Conservation (phyloP, 2,329 filamentous ascomycete genomes). For the Penicillium palitans region DNA sequence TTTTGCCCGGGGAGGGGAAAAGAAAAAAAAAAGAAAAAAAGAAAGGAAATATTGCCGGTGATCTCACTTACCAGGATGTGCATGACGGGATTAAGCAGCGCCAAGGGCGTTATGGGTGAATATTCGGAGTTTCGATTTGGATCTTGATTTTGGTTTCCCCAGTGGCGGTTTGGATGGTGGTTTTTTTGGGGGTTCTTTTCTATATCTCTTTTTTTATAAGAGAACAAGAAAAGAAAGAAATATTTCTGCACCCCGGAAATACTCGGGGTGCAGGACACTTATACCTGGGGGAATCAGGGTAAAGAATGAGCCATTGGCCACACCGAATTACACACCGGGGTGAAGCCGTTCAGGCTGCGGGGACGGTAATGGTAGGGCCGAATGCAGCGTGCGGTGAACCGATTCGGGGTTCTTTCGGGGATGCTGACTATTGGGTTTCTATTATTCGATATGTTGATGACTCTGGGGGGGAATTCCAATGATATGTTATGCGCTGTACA, state of each 20-base stretch:
- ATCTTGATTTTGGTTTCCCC: neutral
- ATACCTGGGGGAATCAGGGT: slow-evolving; percentile 22
- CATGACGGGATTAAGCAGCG: slow-evolving; percentile 33
- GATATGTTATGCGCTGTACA: neutral
- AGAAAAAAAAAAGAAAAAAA: neutral
- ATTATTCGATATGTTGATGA: neutral
- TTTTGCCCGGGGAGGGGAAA: neutral
- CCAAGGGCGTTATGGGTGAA: slow-evolving; percentile 9
- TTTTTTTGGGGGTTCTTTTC: neutral
- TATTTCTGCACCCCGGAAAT: slow-evolving; percentile 8
- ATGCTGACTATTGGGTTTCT: neutral
- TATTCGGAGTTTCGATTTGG: neutral
- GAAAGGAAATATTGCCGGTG: neutral
- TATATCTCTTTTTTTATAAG: neutral
- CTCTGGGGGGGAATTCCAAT: no score
- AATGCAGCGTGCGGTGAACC: slow-evolving; percentile 41
- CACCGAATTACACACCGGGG: slow-evolving; percentile 20
- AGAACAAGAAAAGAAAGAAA: slow-evolving; percentile 5
- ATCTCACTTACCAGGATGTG: slow-evolving; percentile 48
- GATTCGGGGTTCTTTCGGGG: slow-evolving; percentile 13
- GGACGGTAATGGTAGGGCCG: slow-evolving; percentile 22
- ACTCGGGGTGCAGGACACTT: slow-evolving; percentile 9
- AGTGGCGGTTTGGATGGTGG: neutral
- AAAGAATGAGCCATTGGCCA: slow-evolving; percentile 25
- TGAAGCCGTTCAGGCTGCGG: slow-evolving; percentile 33